These are phyloP conservation scores for Phyllostachys edulis DNA, from an alignment of 176 grass and related monocot species.

Conservation along the genomic window DNA sequence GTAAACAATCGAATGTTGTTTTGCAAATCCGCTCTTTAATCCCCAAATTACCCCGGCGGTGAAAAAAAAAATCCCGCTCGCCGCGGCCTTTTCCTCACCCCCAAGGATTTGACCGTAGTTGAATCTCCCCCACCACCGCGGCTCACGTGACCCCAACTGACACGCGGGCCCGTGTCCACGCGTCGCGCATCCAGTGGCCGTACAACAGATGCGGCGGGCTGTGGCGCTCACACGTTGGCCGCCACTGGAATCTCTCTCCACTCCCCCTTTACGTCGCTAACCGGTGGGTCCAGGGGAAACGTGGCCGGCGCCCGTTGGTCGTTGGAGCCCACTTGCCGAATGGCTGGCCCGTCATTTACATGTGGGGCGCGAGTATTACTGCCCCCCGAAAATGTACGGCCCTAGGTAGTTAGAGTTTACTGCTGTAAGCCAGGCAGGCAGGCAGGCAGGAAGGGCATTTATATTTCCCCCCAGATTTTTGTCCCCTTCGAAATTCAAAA, in stretches of 20 bases:
- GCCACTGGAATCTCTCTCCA: slow-evolving; percentile 12
- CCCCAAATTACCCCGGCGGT: slow-evolving; percentile 3
- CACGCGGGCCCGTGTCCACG: neutral
- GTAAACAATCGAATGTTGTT: too few species aligned
- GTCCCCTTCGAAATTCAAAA: neutral
- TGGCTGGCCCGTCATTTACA: slow-evolving; percentile 12
- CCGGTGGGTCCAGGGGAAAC: neutral
- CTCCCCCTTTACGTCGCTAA: neutral
- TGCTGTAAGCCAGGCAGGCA: neutral
- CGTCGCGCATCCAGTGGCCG: slow-evolving; percentile 5
- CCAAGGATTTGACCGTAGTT: slow-evolving; percentile 22
- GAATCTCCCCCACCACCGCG: neutral
- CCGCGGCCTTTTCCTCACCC: neutral
- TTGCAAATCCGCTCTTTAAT: too few species aligned
- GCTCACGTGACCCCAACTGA: slow-evolving; percentile 14
- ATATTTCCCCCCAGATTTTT: neutral
- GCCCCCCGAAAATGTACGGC: neutral
- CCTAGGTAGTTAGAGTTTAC: neutral
- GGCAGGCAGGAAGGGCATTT: neutral
- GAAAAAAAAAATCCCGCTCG: neutral
- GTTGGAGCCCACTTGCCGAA: neutral
- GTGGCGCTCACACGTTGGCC: slow-evolving; percentile 14
- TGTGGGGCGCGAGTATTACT: slow-evolving; percentile 25
- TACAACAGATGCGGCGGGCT: neutral
- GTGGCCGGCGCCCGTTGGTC: neutral